Base-by-base conservation (phyloP, 2,329 filamentous ascomycete genomes). In the Zasmidium citrigriseum region DNA sequence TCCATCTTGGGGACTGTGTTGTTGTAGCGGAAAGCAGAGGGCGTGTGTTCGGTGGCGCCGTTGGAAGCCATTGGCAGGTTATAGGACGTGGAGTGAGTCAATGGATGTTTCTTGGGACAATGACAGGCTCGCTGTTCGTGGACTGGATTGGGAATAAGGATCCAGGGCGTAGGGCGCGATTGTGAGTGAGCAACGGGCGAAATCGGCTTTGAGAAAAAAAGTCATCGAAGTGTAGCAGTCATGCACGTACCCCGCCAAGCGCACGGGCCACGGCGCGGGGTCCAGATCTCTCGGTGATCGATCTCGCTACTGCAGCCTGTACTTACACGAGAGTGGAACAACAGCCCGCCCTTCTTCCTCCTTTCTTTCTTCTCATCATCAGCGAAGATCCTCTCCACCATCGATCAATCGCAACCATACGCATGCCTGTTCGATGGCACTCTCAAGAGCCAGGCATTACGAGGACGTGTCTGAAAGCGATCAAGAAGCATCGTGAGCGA, bases 11-110 rank as follows among this genome's bases (percentile, higher is more conserved):
- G 41, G 34, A 25, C 23, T 50, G 59, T 57, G 46, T 55, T 59
- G 24, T 58, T 58, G 54, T 58, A 65, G 25, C 63, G 63, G 53
- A 62, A 64, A 16, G 61, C 59, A 20, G 62, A 62, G n/a, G 44
- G 44, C 25, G 47, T 44, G 25, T 49, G n/a, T 25, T 56, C 23
- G n/a, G 44, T 52, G 12, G 58, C 53, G 45, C 56, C 58, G 58
- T 61, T 64, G 48, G 55, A 47, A 11, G 63, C 52, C 63, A 65
- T 65, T 44, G 57, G 21, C 25, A 20, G 5, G 14, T 38, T 47
- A 29, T 41, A 41, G 34, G 34, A n/a, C 34, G 34, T 29, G 27
- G 27, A 29, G 27, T 41, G 34, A 41, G 34, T 16, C 14, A 41
- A 4, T 7, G 7, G 4, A 9, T 41, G 34, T 11, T 11, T 41